Evolutionary conservation across 345 rosid genomes (phyloP).

Genomic region (Rhodomyrtus tomentosa): DNA sequence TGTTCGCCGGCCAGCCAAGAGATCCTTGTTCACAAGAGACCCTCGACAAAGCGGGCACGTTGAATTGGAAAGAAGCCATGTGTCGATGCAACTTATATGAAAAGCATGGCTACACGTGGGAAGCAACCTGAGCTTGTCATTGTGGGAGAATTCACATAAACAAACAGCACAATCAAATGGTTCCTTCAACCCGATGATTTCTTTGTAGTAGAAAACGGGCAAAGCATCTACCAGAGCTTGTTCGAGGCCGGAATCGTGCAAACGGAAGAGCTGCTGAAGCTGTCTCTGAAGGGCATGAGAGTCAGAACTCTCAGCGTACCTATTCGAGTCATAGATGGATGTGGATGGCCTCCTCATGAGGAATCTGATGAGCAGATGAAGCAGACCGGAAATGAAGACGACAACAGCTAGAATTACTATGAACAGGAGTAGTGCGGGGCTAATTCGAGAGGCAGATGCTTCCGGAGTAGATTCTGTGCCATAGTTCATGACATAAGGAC

Average conservation of each 20-base stretch:
- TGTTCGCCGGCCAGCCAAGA: conserved; percentile 4
- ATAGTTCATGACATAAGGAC: background rate
- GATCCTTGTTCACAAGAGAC: conserved; percentile 19
- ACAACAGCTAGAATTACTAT: conserved; percentile 37
- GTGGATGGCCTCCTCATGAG: conserved; percentile 26
- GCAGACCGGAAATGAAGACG: conserved; percentile 43
- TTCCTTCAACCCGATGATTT: conserved; percentile 50
- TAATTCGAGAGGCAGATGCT: conserved; percentile 18
- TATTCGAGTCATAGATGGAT: conserved; percentile 26
- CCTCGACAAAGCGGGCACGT: conserved; percentile 69
- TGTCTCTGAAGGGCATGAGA: conserved; percentile 44
- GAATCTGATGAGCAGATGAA: conserved; percentile 52
- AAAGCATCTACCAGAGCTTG: conserved; percentile 55
- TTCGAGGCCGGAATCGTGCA: conserved; percentile 69
- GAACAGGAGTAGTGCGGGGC: conserved; percentile 40
- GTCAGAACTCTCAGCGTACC: conserved; percentile 27
- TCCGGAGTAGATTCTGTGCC: conserved; percentile 13
- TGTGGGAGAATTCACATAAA: conserved; percentile 43
- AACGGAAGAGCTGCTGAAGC: conserved; percentile 59
- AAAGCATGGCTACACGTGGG: conserved; percentile 67
- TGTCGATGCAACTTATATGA: conserved; percentile 57
- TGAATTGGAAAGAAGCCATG: conserved; percentile 79
- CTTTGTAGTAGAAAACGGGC: conserved; percentile 56
- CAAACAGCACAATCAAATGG: conserved; percentile 79
- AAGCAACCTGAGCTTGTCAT: conserved; percentile 54